phyloP scores from a whole-genome alignment of 768 basidiomycete genomes.

The Rubroboletus satanas region DNA sequence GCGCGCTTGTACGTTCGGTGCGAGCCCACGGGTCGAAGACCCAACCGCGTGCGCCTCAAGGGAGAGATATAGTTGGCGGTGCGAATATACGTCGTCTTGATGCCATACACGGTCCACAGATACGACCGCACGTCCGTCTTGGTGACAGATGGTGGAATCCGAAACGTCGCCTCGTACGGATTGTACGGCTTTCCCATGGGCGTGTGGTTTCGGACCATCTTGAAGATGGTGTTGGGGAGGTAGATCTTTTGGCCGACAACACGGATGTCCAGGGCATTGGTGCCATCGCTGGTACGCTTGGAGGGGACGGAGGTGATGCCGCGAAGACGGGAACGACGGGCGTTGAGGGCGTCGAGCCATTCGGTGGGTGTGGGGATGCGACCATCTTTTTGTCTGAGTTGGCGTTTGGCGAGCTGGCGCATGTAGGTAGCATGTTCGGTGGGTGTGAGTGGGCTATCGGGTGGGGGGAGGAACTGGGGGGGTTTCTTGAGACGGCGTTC shows the following conservation, averaged over 20 bases:
- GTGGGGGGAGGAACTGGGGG: constrained; percentile 35
- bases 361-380: constrained; percentile 45
- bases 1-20: constrained; percentile 82
- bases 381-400: constrained; percentile 38
- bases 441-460: constrained; percentile 56
- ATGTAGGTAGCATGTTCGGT: constrained; percentile 60
- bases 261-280: constrained; percentile 42
- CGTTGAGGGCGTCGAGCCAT: constrained; percentile 57
- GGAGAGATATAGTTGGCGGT: constrained; percentile 86
- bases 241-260: constrained; percentile 82
- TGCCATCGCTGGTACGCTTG: constrained; percentile 10
- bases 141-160: constrained; percentile 82
- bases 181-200: constrained; percentile 79
- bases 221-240: constrained; percentile 83
- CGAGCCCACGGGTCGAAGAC: constrained; percentile 31
- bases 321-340: constrained; percentile 61
- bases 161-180: constrained; percentile 92
- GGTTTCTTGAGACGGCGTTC: constrained; percentile 56
- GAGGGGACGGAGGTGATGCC: constrained; percentile 52
- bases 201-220: constrained; percentile 80
- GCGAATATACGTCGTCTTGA: constrained; percentile 88
- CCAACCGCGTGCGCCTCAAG: constrained; percentile 29
- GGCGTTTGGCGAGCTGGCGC: constrained; percentile 52
- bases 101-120: constrained; percentile 78
- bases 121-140: constrained; percentile 92